Percentiles rank a stretch among this genome's conserved stretches.
Conservation (phyloP, 305 asterid species). For the Solanum hybrid region DNA sequence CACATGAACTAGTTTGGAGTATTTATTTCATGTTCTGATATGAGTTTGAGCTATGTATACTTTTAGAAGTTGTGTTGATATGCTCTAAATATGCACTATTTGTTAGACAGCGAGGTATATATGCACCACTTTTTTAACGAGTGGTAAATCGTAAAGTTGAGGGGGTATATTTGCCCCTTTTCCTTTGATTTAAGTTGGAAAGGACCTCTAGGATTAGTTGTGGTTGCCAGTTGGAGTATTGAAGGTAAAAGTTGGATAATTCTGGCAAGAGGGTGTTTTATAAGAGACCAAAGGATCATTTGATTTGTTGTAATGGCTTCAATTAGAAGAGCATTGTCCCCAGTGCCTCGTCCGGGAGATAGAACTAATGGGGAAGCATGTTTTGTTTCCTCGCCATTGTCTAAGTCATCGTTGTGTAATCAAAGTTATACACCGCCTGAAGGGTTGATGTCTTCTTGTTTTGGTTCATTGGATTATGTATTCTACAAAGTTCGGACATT, state of each 20-base stretch:
- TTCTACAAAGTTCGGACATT: slow-evolving; percentile 29
- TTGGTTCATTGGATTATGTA: slow-evolving; percentile 41
- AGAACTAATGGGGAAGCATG: slow-evolving; percentile 44
- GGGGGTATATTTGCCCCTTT: neutral
- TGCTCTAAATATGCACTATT: neutral
- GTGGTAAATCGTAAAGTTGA: neutral
- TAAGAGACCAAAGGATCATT: neutral
- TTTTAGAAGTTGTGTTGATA: neutral
- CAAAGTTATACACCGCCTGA: slow-evolving; percentile 30
- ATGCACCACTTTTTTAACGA: neutral
- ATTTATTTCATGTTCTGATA: neutral
- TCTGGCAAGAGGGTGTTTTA: neutral
- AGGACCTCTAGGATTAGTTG: neutral
- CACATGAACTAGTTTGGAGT: neutral
- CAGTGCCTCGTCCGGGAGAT: slow-evolving; percentile 42
- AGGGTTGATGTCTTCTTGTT: slow-evolving; percentile 23
- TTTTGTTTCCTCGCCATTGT: slow-evolving; percentile 50
- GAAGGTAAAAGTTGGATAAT: neutral
- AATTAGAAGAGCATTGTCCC: slow-evolving; percentile 61
- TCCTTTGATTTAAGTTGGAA: neutral
- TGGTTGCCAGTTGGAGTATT: neutral
- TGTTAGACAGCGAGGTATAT: neutral
- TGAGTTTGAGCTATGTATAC: neutral
- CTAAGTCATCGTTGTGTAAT: slow-evolving; percentile 44
- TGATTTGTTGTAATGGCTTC: slow-evolving; percentile 43